Base-by-base conservation (phyloP, 2,329 filamentous ascomycete species). In the Botrytis galanthina region DNA sequence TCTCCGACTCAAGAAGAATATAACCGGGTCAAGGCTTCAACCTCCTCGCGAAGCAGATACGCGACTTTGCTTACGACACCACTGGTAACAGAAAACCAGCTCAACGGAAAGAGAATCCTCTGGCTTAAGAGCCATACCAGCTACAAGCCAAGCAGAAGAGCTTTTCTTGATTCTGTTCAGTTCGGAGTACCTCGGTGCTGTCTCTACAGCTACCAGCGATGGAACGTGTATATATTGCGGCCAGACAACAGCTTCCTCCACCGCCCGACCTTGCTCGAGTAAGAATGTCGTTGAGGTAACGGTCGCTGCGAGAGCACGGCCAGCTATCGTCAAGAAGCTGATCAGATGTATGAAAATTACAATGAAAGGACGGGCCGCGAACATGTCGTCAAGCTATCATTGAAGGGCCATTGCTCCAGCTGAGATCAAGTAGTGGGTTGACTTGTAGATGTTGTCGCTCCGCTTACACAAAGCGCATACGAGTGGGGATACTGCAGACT, bases 401-500 rank as follows among this genome's bases (percentile, higher is more conserved):
- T 29, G 7, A 29, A 3, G 4, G 10, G 12, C n/a, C n/a, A 54
- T 8, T 12, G 26, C 14, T 14, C 14, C n/a, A 29, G 5, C 16
- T 54, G 51, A 54, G 51, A 57, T 18, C n/a, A 18, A 29, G 14
- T 14, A 9, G 8, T 3, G 1, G 51, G 14, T 57, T 18, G 68
- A 14, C 32, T 74, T 26, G 70, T 18, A 29, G 16, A 75, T 16
- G 71, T 74, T 68, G 78, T 80, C 69, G 77, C 78, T 42, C 88
- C 88, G 32, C 84, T 91, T 63, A 84, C 84, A 75, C 83, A 85
- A 75, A 84, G 85, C 78, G 83, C 88, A 72, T 4, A 57, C n/a
- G 29, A 57, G n/a, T 18, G 14, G 14, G 2, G 6, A 57, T 9
- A n/a, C 12, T 54, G 48, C 48, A 54, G 26, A 29, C n/a, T 29